Conservation (phyloP, 1,139 yeast genomes). For the Geotrichum carabidarum region DNA sequence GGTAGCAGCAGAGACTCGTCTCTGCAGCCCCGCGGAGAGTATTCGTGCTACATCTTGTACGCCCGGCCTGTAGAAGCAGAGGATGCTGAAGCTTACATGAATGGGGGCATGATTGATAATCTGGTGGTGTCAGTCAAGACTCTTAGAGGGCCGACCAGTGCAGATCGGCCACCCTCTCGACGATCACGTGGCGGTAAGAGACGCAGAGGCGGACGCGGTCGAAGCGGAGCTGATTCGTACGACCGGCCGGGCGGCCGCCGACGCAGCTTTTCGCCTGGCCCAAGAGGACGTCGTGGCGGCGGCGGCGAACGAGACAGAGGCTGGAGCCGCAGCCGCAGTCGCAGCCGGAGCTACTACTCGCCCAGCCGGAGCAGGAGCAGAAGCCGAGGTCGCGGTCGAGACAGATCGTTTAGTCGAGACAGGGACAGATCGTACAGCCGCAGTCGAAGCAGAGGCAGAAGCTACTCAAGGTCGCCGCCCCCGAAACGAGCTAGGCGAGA, state of each 20-base stretch:
- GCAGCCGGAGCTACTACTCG: constrained; percentile 7
- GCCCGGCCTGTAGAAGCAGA: constrained; percentile 26
- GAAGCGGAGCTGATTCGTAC: not conserved
- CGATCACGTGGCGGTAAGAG: not conserved
- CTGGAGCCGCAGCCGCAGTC: constrained; percentile 14
- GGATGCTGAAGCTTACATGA: constrained; percentile 26
- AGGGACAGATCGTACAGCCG: constrained; percentile 11
- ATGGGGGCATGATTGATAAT: constrained; percentile 31
- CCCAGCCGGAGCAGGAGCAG: constrained; percentile 10
- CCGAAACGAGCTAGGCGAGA: not conserved
- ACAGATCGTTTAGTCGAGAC: constrained; percentile 10
- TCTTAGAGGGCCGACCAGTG: constrained; percentile 18
- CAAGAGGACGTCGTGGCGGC: constrained; percentile 1
- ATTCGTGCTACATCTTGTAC: constrained; percentile 24
- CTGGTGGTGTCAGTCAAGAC: constrained; percentile 22
- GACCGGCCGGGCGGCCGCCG: not conserved
- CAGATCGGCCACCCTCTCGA: constrained; percentile 8
- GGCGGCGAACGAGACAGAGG: constrained; percentile 15
- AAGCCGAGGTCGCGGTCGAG: constrained; percentile 9
- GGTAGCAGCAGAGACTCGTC: not conserved
- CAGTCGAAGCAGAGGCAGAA: constrained; percentile 11
- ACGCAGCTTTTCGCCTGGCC: not conserved
- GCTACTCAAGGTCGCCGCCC: not conserved
- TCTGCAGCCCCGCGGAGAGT: constrained; percentile 2
- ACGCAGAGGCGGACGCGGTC: not conserved